phyloP scores from a whole-genome alignment of 2,329 filamentous ascomycete species.

The Xylaria sp. region DNA sequence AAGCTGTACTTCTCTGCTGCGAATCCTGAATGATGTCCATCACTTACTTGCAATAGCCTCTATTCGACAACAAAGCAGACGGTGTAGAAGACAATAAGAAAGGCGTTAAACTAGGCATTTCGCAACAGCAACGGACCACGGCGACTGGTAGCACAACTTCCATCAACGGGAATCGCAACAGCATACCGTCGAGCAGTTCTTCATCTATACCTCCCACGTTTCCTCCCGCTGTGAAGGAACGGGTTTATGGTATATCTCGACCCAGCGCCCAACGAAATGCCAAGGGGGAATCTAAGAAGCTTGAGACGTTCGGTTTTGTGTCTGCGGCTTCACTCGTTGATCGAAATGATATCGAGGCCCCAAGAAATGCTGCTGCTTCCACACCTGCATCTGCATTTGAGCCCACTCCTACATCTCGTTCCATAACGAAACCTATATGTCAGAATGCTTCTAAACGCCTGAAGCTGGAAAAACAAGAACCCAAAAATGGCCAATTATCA shows the following conservation, averaged over 20 bases:
- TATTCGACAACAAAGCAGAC: too few species aligned
- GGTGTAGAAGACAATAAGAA: neutral
- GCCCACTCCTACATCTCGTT: neutral
- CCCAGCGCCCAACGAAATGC: neutral
- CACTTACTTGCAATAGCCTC: slow-evolving; percentile 17
- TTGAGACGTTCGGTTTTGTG: slow-evolving; percentile 22
- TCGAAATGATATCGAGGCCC: too few species aligned
- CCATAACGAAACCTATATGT: neutral
- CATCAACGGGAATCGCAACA: neutral
- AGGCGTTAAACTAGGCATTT: neutral
- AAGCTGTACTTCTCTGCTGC: neutral
- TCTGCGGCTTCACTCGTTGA: slow-evolving; percentile 1
- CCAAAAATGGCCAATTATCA: neutral
- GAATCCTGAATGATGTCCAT: neutral
- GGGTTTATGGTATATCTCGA: slow-evolving; percentile 5
- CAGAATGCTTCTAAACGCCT: neutral
- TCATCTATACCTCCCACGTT: neutral
- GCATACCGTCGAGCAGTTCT: neutral
- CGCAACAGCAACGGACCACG: neutral
- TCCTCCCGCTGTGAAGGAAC: slow-evolving; percentile 8
- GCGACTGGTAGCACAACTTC: neutral
- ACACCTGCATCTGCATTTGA: neutral
- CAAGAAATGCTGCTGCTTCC: neutral
- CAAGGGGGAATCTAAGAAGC: neutral
- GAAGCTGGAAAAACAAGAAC: neutral